A percentile compares a stretch with the other conserved stretches of the same genome.
Conservation (phyloP, 2,329 filamentous ascomycete genomes). For the Fusarium redolens region DNA sequence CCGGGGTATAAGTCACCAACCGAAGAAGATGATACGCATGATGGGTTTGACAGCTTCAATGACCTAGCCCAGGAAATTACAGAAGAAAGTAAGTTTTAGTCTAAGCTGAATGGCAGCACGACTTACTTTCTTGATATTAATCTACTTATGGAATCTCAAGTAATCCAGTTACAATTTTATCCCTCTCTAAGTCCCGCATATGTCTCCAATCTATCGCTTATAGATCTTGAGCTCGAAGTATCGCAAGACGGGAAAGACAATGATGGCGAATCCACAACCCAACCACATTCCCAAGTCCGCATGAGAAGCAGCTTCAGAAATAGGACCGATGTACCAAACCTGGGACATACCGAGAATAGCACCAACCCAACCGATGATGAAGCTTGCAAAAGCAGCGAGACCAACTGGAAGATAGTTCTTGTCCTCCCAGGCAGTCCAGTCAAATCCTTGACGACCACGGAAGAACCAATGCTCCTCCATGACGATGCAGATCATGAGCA, state of each 20-base stretch:
- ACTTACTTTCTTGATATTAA: neutral
- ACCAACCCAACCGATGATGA: slow-evolving; percentile 59
- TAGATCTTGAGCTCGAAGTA: slow-evolving; percentile 45
- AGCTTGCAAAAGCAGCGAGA: slow-evolving; percentile 57
- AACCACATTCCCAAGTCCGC: slow-evolving; percentile 64
- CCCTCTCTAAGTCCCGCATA: fast-evolving
- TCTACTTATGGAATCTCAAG: neutral
- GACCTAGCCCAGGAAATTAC: neutral
- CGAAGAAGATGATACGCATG: too few species aligned
- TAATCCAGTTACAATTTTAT: neutral
- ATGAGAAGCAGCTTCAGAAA: slow-evolving; percentile 65
- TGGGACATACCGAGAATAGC: slow-evolving; percentile 69
- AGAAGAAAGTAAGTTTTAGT: too few species aligned
- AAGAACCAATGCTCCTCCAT: slow-evolving; percentile 58
- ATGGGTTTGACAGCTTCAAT: too few species aligned
- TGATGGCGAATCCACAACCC: slow-evolving; percentile 73
- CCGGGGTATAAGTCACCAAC: too few species aligned
- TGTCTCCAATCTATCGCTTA: slow-evolving; percentile 16
- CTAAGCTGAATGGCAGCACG: too few species aligned
- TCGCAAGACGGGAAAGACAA: slow-evolving; percentile 45
- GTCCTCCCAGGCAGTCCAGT: slow-evolving; percentile 60
- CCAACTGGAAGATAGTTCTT: slow-evolving; percentile 57
- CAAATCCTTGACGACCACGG: slow-evolving; percentile 53
- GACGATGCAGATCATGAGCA: slow-evolving; percentile 62
- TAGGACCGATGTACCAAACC: slow-evolving; percentile 68